Evolutionary conservation across 2,329 filamentous ascomycete species (phyloP).

Genomic region (Parasarocladium wereldwijsianum): DNA sequence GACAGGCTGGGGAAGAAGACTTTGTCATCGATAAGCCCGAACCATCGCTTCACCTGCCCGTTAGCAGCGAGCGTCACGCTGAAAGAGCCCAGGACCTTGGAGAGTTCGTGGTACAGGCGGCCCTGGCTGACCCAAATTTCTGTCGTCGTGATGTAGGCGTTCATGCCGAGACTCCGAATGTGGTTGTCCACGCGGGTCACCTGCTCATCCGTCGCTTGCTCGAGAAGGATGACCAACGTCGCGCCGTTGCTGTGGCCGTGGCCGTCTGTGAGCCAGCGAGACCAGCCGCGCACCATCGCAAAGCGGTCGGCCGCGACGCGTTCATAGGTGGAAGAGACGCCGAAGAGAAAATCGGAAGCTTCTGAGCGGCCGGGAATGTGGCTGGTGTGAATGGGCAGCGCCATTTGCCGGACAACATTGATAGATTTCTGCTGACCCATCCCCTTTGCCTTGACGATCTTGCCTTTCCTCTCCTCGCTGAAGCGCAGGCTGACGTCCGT

Average conservation of each 20-base stretch:
- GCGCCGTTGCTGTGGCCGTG: slow-evolving; percentile 26
- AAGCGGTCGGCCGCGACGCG: slow-evolving; percentile 23
- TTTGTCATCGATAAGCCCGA: slow-evolving; percentile 29
- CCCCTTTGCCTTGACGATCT: slow-evolving; percentile 13
- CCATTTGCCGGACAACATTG: slow-evolving; percentile 16
- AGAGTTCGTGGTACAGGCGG: slow-evolving; percentile 22
- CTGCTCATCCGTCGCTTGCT: slow-evolving; percentile 20
- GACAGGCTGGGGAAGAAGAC: slow-evolving; percentile 29
- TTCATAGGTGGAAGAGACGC: slow-evolving; percentile 26
- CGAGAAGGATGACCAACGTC: slow-evolving; percentile 24
- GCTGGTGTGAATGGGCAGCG: slow-evolving; percentile 18
- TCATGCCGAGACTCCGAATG: slow-evolving; percentile 22
- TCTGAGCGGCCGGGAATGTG: slow-evolving; percentile 18
- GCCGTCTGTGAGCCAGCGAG: slow-evolving; percentile 29
- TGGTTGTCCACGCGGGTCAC: slow-evolving; percentile 14
- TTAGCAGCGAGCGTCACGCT: slow-evolving; percentile 18
- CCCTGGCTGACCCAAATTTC: slow-evolving; percentile 17
- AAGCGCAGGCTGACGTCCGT: slow-evolving; percentile 17
- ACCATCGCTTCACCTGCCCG: slow-evolving; percentile 23
- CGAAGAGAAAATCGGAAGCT: slow-evolving; percentile 26
- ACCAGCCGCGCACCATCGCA: slow-evolving; percentile 26
- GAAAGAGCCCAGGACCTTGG: slow-evolving; percentile 18
- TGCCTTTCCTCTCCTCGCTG: slow-evolving; percentile 6
- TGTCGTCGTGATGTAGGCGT: slow-evolving; percentile 20
- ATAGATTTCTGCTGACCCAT: slow-evolving; percentile 11